Base-by-base conservation (phyloP, 257 asterid species). In the Parsonsia alboflavescens region DNA sequence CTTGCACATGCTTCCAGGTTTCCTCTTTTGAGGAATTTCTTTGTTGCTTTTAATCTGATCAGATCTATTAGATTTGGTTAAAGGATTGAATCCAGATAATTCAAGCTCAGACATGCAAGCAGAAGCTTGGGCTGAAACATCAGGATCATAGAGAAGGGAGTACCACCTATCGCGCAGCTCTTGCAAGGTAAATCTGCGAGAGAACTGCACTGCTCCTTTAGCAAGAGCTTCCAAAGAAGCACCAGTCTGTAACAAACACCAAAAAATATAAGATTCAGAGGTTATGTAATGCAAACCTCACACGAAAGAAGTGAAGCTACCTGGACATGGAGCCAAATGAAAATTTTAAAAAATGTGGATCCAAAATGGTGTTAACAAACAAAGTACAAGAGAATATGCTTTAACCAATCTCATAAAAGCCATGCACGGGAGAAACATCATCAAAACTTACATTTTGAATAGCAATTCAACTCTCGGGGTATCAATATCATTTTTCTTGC, bases 161-260 rank as follows among this genome's bases (percentile, higher is more conserved):
- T 87, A 73, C 99, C 98, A 92, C 73, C 97, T 86, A 76, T 86
- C 89, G 68, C 75, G 89, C 81, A 90, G 86, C 80, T 95, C 97
- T 71, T 67, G 86, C 70, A 86, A 84, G 70, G 94, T 86, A 76
- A 80, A 92, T 86, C 87, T 83, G 74, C 91, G 93, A 52, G 99
- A 92, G 86, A 95, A 95, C 76, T 80, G 90, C 24, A 89, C 89
- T 50, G 96, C 97, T 24, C 97, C 99, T 84, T 88, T 94, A 62
- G 97, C 96, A 75, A 95, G 97, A 74, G 99, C 89, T 85, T 95
- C 96, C 80, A 95, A 73, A 21, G 98, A 89, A 71, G 96, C 97
- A 84, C 96, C 99, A 50, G 88, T 89, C 97, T 90, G 81, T 75
- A 48, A 79, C 24, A 46, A 75, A 41, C 78, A 53, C 72, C 28